These are phyloP conservation scores for Phaffia rhodozyma DNA, from an alignment of 1,284 basidiomycete species.

Conservation along the genomic window DNA sequence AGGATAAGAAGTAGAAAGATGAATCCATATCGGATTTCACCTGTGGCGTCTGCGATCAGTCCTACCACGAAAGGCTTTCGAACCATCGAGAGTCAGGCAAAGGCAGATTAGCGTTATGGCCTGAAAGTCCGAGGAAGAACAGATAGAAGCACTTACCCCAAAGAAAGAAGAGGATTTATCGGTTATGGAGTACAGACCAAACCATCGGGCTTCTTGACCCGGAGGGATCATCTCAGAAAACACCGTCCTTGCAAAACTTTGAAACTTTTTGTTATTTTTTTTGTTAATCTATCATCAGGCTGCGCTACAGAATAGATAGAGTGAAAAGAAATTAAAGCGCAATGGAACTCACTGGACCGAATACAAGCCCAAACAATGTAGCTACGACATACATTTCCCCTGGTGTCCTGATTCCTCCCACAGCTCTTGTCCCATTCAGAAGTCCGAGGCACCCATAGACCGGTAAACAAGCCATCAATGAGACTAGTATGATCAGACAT, in stretches of 20 bases:
- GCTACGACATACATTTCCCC: conserved; percentile 75
- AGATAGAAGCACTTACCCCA: conserved; percentile 10
- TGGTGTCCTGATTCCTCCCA: conserved; percentile 62
- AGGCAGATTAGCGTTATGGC: neutral
- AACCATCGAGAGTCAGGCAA: conserved; percentile 49
- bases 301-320: conserved; percentile 10
- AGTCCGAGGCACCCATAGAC: conserved; percentile 48
- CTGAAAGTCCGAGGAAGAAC: conserved; percentile 2
- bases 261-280: conserved; percentile 1
- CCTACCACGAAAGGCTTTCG: conserved; percentile 64
- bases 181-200: conserved; percentile 63
- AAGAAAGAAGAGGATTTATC: conserved; percentile 43
- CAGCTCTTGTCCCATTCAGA: conserved; percentile 30
- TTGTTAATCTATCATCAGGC: too few relatives aligned
- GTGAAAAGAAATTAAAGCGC: neutral
- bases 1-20: conserved; percentile 73
- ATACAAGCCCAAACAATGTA: conserved; percentile 47
- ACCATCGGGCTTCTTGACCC: conserved; percentile 35
- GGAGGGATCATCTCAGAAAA: conserved; percentile 65
- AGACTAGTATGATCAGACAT: conserved; percentile 54
- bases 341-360: neutral
- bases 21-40: conserved; percentile 80
- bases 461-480: conserved; percentile 56
- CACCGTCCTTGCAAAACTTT: conserved; percentile 48
- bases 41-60: conserved; percentile 67